phyloP scores from a whole-genome alignment of 768 basidiomycete species.

The Agaricus subrufescens region DNA sequence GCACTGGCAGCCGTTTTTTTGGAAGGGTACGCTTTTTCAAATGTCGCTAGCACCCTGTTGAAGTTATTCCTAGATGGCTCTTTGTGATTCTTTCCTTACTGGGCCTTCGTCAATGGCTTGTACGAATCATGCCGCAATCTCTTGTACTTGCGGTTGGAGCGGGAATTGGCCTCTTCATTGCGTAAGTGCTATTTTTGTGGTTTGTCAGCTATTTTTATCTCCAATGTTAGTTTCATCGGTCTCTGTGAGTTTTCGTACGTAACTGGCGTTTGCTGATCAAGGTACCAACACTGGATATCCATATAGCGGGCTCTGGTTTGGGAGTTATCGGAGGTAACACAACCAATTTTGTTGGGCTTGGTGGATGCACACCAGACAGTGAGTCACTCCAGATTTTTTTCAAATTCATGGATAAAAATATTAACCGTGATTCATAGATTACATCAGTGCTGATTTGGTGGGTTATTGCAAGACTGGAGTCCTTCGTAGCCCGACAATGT shows the following conservation, averaged over 20 bases:
- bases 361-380: constrained; percentile 64
- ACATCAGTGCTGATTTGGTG: constrained; percentile 37
- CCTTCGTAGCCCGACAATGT: constrained; percentile 72
- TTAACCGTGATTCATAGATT: constrained; percentile 28
- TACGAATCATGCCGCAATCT: constrained; percentile 84
- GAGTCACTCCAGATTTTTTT: neutral
- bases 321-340: constrained; percentile 73
- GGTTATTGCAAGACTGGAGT: constrained; percentile 61
- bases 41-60: neutral
- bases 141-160: constrained; percentile 81
- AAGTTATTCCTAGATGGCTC: constrained; percentile 52
- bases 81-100: constrained; percentile 77
- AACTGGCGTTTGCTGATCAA: neutral
- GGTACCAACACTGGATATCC: neutral
- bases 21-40: constrained; percentile 56
- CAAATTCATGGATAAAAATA: neutral
- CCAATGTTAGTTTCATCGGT: constrained; percentile 58
- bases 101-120: constrained; percentile 87
- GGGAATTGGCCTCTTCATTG: constrained; percentile 86
- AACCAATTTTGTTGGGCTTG: constrained; percentile 67
- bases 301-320: constrained; percentile 58
- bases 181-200: constrained; percentile 35
- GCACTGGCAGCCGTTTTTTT: constrained; percentile 84
- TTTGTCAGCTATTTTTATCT: neutral
- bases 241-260: constrained; percentile 41